Evolutionary conservation across 2,329 filamentous ascomycete species (phyloP), one percentile per base, ranked within the genome.

Genomic region (Metarhizium sp.): DNA sequence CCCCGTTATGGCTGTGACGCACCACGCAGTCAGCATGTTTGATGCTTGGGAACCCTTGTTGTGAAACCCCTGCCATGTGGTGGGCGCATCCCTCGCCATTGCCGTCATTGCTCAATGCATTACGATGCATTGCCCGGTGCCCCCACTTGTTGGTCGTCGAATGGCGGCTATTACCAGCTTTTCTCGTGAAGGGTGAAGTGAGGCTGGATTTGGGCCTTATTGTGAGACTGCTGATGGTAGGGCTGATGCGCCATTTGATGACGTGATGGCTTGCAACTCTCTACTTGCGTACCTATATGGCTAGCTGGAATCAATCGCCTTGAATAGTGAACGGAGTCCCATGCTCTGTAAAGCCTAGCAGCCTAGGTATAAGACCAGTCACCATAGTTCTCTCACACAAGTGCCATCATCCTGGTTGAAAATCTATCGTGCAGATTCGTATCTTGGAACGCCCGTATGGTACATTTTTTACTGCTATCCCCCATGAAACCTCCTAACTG

Each of bases 381-480:
- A 40, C 38, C 13, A 11, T 7, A 14, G 7, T 5, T 14, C 14
- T 11, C 38, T 40, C 38, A 40, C 38, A n/a, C 38, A 16, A 7
- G 38, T 30, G n/a, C 16, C 42, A 30, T 42, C 51, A 25, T 30
- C 30, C 49, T 18, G n/a, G 4, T 42, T 18, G 8, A 38, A 16
- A 42, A 10, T 58, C 58, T 57, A 57, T 56, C 54, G 55, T 60
- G 56, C 58, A 51, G 55, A 30, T 50, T 58, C 47, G 51, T 57
- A 48, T 61, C 55, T 58, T 50, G 52, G 50, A 46, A 58, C 55
- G 55, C 59, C 58, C 40, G 54, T 56, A 58, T 62, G 55, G 45
- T 59, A 58, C 59, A 58, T 50, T 52, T 53, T 56, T 42, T 50
- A 45, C 34, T 57, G 50, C 3, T 25, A 25, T 3, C 54, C 54